These are phyloP conservation scores for Omphalotus olearius DNA, from an alignment of 1,284 basidiomycete genomes.

Conservation along the genomic window DNA sequence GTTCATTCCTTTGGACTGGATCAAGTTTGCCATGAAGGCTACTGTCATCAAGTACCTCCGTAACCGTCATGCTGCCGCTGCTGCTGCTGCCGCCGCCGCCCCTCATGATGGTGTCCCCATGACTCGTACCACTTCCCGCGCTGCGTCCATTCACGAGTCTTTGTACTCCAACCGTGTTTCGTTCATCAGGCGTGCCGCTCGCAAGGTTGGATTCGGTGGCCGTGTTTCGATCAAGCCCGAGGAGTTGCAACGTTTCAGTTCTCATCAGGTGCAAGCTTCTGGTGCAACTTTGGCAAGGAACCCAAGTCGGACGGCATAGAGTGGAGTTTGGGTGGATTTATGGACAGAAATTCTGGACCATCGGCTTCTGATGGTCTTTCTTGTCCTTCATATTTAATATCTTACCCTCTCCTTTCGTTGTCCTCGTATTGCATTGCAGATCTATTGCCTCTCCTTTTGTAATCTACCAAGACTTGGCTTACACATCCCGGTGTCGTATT, in stretches of 20 bases:
- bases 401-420: constrained; percentile 5
- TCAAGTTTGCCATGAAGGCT: constrained; percentile 96
- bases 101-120: constrained; percentile 69
- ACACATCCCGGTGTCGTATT: constrained; percentile 3
- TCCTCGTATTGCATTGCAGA: background rate
- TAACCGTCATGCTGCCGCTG: constrained; percentile 53
- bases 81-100: constrained; percentile 36
- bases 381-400: constrained; percentile 3
- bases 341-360: constrained; percentile 1
- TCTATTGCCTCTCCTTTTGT: constrained; percentile 4
- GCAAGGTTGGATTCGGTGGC: constrained; percentile 82
- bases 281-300: constrained; percentile 76
- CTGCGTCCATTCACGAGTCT: constrained; percentile 88
- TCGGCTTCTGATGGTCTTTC: background rate
- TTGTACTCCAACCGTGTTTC: constrained; percentile 91
- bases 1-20: constrained; percentile 92
- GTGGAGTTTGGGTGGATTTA: constrained; percentile 8
- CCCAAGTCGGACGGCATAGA: constrained; percentile 54
- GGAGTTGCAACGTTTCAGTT: constrained; percentile 81
- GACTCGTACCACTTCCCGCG: constrained; percentile 83
- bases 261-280: constrained; percentile 76
- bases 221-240: constrained; percentile 79
- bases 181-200: constrained; percentile 82
- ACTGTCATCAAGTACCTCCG: constrained; percentile 86
- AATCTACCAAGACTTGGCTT: constrained; percentile 8